Evolutionary conservation across 2,329 filamentous ascomycete species (phyloP).

Genomic region (Shiraia sp.): DNA sequence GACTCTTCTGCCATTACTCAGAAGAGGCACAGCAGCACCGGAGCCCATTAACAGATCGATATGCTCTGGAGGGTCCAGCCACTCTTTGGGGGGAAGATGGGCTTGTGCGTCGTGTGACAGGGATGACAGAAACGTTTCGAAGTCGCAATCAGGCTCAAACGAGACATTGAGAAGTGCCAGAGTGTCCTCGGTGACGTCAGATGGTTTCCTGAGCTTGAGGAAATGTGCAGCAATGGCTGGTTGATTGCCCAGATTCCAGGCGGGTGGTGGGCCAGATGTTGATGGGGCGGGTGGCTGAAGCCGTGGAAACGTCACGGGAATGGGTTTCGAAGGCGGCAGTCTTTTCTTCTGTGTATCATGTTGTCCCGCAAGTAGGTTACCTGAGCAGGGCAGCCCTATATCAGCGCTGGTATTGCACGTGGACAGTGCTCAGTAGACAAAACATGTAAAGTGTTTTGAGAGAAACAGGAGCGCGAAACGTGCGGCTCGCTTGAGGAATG

Average conservation of each 20-base stretch:
- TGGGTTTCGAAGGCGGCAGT: conserved; percentile 53
- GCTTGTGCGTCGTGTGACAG: conserved; percentile 38
- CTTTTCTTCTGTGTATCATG: conserved; percentile 48
- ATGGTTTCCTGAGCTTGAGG: conserved; percentile 45
- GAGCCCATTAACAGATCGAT: conserved; percentile 27
- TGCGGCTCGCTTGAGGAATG: conserved; percentile 7
- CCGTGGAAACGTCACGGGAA: conserved; percentile 57
- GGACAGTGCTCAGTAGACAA: conserved; percentile 26
- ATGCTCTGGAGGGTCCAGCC: conserved; percentile 33
- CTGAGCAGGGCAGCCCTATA: conserved; percentile 28
- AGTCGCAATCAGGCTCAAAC: conserved; percentile 39
- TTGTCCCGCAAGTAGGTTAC: conserved; percentile 43
- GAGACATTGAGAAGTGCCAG: conserved; percentile 50
- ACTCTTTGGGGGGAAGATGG: conserved; percentile 46
- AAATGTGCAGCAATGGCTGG: conserved; percentile 51
- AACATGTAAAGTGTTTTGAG: conserved; percentile 29
- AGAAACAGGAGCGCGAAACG: conserved; percentile 23
- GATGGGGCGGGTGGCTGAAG: conserved; percentile 46
- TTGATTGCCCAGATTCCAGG: conserved; percentile 42
- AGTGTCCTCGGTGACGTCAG: conserved; percentile 47
- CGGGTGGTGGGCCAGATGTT: conserved; percentile 20
- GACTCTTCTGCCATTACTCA: conserved; percentile 55
- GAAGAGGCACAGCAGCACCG: conserved; percentile 30
- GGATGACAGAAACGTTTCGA: conserved; percentile 46
- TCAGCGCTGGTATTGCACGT: conserved; percentile 35